Percentiles rank a stretch among this genome's conserved stretches.
These are phyloP conservation scores for Yarrowia sp. DNA, from an alignment of 805 yeast genomes.

Conservation along the genomic window DNA sequence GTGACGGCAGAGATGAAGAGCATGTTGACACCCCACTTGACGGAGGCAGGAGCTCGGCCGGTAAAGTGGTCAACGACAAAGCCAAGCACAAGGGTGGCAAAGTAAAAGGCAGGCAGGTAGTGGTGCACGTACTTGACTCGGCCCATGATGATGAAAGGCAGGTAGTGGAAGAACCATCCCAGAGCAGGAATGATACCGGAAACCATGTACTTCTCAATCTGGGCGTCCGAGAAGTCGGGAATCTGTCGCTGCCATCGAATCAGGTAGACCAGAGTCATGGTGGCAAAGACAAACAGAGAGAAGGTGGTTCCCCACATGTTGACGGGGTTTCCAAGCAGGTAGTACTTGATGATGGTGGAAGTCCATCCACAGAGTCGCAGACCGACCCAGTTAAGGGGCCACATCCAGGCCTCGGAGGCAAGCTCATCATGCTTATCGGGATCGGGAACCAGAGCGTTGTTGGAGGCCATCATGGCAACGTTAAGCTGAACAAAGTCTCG, in stretches of 20 bases:
- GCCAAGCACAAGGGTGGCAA: conserved; percentile 77
- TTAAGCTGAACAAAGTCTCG: conserved; percentile 69
- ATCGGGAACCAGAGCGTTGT: conserved; percentile 78
- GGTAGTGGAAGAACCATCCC: conserved; percentile 85
- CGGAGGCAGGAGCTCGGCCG: conserved; percentile 2
- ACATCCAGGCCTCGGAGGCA: conserved; percentile 78
- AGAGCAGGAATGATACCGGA: conserved; percentile 81
- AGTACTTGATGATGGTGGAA: conserved; percentile 52
- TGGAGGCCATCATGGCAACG: conserved; percentile 78
- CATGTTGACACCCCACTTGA: conserved; percentile 40
- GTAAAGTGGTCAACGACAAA: conserved; percentile 50
- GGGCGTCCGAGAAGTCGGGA: conserved; percentile 44
- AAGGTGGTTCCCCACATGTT: conserved; percentile 60
- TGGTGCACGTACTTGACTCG: conserved; percentile 97
- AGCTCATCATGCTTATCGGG: conserved; percentile 64
- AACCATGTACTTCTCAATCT: conserved; percentile 46
- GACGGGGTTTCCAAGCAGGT: conserved; percentile 62
- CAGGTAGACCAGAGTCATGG: conserved; percentile 41
- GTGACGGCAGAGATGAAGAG: conserved; percentile 50
- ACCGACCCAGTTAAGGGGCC: conserved; percentile 70
- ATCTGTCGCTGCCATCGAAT: conserved; percentile 70
- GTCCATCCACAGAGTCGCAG: conserved; percentile 78
- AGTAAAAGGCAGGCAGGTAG: conserved; percentile 90
- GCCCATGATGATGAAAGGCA: conserved; percentile 90
- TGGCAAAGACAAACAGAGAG: conserved; percentile 45